Evolutionary conservation across 176 grass and related monocot species (phyloP).

Genomic region (Oryza meridionalis): DNA sequence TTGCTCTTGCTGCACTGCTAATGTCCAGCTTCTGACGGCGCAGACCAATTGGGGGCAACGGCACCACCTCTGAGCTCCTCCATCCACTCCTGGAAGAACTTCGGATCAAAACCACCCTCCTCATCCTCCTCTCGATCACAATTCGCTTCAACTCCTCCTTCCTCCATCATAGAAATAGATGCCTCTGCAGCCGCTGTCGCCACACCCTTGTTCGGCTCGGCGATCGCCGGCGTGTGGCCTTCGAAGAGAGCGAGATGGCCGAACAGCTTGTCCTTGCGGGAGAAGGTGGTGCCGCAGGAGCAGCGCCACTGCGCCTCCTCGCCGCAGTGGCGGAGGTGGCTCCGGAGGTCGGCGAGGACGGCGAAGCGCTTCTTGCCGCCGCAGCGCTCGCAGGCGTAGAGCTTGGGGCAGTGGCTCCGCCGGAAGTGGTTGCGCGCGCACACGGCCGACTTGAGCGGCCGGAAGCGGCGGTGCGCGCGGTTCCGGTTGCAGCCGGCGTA

Average conservation of each 20-base stretch:
- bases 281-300: slow-evolving; percentile 97
- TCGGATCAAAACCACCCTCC: slow-evolving; percentile 53
- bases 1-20: slow-evolving; percentile 1
- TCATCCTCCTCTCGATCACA: slow-evolving; percentile 36
- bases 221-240: slow-evolving; percentile 76
- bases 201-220: slow-evolving; percentile 34
- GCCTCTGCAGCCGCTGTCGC: slow-evolving; percentile 24
- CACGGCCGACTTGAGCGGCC: slow-evolving; percentile 83
- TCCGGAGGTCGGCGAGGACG: slow-evolving; percentile 80
- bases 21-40: slow-evolving; percentile 1
- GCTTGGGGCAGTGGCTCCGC: slow-evolving; percentile 95
- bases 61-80: slow-evolving; percentile 65
- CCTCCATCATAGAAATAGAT: slow-evolving; percentile 51
- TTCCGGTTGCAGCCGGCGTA: slow-evolving; percentile 85
- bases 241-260: slow-evolving; percentile 91
- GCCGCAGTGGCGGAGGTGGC: slow-evolving; percentile 92
- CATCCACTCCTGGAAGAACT: slow-evolving; percentile 82
- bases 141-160: slow-evolving; percentile 42
- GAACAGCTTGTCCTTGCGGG: slow-evolving; percentile 98
- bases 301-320: slow-evolving; percentile 84
- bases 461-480: slow-evolving; percentile 77
- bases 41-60: slow-evolving; percentile 46
- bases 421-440: slow-evolving; percentile 95
- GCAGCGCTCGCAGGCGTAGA: slow-evolving; percentile 79
- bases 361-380: slow-evolving; percentile 91